phyloP scores from a whole-genome alignment of 148 eudicot species.

The Chenopodium formosanum region DNA sequence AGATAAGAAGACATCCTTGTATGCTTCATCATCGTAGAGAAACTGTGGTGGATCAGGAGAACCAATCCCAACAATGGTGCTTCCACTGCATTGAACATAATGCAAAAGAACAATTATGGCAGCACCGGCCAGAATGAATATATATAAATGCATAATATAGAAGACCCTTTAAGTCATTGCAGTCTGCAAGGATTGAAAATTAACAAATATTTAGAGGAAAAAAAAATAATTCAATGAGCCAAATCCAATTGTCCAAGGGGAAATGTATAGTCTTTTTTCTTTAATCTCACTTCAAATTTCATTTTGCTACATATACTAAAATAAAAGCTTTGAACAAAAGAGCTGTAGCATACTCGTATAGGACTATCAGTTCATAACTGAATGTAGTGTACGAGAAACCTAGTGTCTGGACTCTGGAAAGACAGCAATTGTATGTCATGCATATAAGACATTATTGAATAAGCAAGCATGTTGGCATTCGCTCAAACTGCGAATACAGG shows the following conservation, averaged over 20 bases:
- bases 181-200: neutral
- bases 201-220: too few relatives aligned
- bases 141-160: neutral
- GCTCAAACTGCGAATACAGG: neutral
- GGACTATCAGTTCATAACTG: neutral
- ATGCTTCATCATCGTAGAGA: conserved; percentile 89
- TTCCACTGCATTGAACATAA: conserved; percentile 65
- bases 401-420: neutral
- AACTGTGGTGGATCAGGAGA: conserved; percentile 97
- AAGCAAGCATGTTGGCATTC: neutral
- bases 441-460: neutral
- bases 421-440: neutral
- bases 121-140: neutral
- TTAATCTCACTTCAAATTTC: neutral
- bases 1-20: conserved; percentile 86
- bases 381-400: neutral
- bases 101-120: conserved; percentile 1
- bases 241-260: neutral
- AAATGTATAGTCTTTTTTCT: neutral
- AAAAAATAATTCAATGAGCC: neutral
- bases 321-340: neutral
- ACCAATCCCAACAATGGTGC: conserved; percentile 93
- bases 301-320: neutral
- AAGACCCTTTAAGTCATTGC: neutral
- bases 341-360: neutral